Base-by-base conservation (phyloP, 116 monocot genomes). In the Phalaenopsis hybrid region DNA sequence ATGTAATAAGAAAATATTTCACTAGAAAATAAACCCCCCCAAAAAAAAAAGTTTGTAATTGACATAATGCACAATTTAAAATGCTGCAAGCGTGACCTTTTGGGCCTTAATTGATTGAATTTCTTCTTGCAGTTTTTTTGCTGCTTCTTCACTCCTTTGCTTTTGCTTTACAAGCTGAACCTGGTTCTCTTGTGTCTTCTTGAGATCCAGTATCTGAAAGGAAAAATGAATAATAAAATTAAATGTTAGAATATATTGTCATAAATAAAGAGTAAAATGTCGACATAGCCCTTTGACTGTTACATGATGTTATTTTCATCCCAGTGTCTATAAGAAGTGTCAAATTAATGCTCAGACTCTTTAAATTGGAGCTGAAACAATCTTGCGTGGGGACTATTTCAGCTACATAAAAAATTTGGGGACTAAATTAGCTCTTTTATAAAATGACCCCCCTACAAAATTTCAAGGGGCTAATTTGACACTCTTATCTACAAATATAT, bases 121-220 rank as follows among this genome's bases (percentile, higher is more conserved):
- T 85, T 99, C 99, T 75, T 99, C 99, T 84, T 99, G 99, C 48
- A 99, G 78, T 52, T 94, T 99, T 88, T 88, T 99, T 31, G 99
- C 95, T 79, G 93, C 92, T 80, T 99, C 99, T 73, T 95, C 99
- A 76, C 99, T 95, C 81, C 84, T 95, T 84, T 99, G 99, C 81
- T 99, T 99, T 86, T 99, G 92, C 84, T 99, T 99, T 81, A 99
- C 82, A 83, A 99, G 87, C 55, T 92, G 93, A 79, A 99, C 95
- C 83, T 95, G 99, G 69, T 84, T 95, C 87, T 99, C 99, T 86
- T 99, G 99, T 85, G 93, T 99, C 83, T 95, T 99, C 87, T 99
- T 99, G 78, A 95, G 93, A 84, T 99, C 95, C 79, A 85, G 61
- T 77, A 99, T 99, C 99, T 99, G 81, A 44, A 15, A 51, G 28